Evolutionary conservation across 1,284 basidiomycete species (phyloP).

Genomic region (Rhodofomes roseus): DNA sequence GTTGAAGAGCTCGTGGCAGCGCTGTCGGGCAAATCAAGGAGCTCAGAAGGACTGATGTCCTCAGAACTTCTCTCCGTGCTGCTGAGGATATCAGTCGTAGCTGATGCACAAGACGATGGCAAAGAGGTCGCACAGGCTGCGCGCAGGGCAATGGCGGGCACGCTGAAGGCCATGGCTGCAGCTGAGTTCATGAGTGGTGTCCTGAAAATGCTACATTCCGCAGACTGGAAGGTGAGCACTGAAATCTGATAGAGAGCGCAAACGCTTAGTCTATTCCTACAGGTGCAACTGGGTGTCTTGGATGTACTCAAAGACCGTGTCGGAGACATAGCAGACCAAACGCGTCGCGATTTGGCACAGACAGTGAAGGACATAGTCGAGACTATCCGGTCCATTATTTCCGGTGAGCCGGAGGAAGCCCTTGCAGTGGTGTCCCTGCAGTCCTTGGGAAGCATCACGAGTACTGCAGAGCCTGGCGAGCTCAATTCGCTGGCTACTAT

Average conservation of each 20-base stretch:
- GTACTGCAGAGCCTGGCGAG: constrained; percentile 60
- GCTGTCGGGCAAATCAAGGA: constrained; percentile 13
- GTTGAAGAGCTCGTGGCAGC: constrained; percentile 28
- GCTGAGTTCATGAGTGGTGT: constrained; percentile 56
- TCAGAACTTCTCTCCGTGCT: constrained; percentile 41
- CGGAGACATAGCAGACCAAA: constrained; percentile 53
- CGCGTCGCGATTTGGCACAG: constrained; percentile 49
- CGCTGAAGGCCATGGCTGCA: constrained; percentile 63
- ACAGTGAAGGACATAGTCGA: constrained; percentile 50
- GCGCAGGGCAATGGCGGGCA: constrained; percentile 43
- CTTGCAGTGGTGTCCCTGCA: constrained; percentile 47
- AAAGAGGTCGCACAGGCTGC: constrained; percentile 45
- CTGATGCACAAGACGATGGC: constrained; percentile 26
- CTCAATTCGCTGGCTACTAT: constrained; percentile 57
- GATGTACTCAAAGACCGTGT: constrained; percentile 66
- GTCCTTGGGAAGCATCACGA: constrained; percentile 56
- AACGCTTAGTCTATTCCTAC: background rate
- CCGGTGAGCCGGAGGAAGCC: constrained; percentile 34
- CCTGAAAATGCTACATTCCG: constrained; percentile 48
- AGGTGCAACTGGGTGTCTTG: constrained; percentile 66
- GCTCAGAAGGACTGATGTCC: background rate
- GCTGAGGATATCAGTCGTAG: constrained; percentile 37
- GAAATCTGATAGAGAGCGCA: background rate
- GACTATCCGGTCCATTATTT: constrained; percentile 45
- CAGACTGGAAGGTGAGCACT: constrained; percentile 40